These are phyloP conservation scores for Anthostomella pinea DNA, from an alignment of 2,329 filamentous ascomycete genomes.

Conservation along the genomic window DNA sequence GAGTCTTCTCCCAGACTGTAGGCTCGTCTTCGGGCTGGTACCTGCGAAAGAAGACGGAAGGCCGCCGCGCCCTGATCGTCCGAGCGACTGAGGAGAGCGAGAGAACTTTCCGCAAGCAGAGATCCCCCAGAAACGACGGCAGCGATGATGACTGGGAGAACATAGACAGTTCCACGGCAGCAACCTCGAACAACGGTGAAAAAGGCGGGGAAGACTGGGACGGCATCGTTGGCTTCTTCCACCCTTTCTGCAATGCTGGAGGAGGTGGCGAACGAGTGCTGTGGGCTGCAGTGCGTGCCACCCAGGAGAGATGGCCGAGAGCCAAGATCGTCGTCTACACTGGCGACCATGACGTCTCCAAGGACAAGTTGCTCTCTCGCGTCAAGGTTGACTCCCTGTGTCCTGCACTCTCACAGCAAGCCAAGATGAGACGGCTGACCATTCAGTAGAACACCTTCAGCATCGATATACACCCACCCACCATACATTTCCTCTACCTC, in stretches of 20 bases:
- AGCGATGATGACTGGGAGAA: constrained; percentile 69
- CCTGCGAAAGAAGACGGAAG: constrained; percentile 61
- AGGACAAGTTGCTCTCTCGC: constrained; percentile 71
- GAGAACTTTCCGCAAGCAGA: constrained; percentile 31
- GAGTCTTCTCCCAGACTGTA: constrained; percentile 35
- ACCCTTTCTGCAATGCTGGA: constrained; percentile 97
- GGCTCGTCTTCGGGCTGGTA: constrained; percentile 56
- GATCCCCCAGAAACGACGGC: constrained; percentile 29
- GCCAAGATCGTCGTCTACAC: constrained; percentile 93
- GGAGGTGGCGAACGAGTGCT: constrained; percentile 94
- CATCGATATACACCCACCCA: constrained; percentile 80
- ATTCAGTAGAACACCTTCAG: constrained; percentile 76
- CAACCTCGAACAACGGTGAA: constrained; percentile 36
- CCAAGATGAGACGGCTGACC: constrained; percentile 5
- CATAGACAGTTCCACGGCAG: constrained; percentile 49
- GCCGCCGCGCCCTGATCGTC: constrained; percentile 57
- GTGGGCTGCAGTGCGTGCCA: constrained; percentile 91
- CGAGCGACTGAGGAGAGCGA: constrained; percentile 47
- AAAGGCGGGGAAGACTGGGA: constrained; percentile 63
- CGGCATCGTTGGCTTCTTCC: constrained; percentile 92
- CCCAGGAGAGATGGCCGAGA: constrained; percentile 82
- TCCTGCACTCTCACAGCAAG: background rate
- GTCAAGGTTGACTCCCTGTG: constrained; percentile 58
- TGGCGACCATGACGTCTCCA: constrained; percentile 85
- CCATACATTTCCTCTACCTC: constrained; percentile 85